Conservation (phyloP, 2,329 filamentous ascomycete genomes). For the Cercospora sp. region DNA sequence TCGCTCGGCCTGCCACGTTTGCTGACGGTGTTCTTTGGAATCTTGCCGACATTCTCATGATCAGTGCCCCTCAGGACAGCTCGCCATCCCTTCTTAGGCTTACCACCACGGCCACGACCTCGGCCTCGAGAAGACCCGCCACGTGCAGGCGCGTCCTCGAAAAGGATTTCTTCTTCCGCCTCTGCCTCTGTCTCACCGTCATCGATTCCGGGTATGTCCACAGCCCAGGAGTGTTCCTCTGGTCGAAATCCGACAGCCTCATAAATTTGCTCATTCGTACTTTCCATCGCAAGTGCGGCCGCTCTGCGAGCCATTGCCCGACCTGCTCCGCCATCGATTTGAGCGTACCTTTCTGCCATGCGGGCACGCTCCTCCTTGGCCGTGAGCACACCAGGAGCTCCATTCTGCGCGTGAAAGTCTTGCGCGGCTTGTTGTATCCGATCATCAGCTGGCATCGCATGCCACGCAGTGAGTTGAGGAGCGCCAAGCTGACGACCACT, state of each 20-base stretch:
- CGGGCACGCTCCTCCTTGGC: not conserved
- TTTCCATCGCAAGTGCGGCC: conserved; percentile 5
- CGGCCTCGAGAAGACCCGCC: conserved; percentile 11
- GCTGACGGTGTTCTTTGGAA: conserved; percentile 7
- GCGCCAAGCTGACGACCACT: conserved; percentile 7
- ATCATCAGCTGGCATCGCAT: conserved; percentile 3
- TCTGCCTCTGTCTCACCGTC: conserved; percentile 13
- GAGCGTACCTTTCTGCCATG: not conserved
- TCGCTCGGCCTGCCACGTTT: conserved; percentile 19
- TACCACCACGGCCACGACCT: conserved; percentile 26
- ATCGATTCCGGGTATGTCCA: conserved; percentile 12
- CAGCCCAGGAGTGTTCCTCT: conserved; percentile 11
- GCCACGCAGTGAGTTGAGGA: conserved; percentile 5
- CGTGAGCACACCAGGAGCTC: conserved; percentile 16
- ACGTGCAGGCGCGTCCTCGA: conserved; percentile 7
- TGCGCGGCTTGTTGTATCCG: conserved; percentile 16
- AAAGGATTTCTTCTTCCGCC: conserved; percentile 6
- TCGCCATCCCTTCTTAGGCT: conserved; percentile 36
- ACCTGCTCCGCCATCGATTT: conserved; percentile 13
- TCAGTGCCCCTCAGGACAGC: conserved; percentile 39
- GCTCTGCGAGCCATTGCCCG: conserved; percentile 6
- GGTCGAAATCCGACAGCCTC: conserved; percentile 8
- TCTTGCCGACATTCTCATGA: conserved; percentile 33
- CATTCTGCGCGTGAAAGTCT: conserved; percentile 23
- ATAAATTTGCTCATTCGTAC: not conserved